Conservation (phyloP, 176 grass and related monocot genomes). For the Oryza meridionalis region DNA sequence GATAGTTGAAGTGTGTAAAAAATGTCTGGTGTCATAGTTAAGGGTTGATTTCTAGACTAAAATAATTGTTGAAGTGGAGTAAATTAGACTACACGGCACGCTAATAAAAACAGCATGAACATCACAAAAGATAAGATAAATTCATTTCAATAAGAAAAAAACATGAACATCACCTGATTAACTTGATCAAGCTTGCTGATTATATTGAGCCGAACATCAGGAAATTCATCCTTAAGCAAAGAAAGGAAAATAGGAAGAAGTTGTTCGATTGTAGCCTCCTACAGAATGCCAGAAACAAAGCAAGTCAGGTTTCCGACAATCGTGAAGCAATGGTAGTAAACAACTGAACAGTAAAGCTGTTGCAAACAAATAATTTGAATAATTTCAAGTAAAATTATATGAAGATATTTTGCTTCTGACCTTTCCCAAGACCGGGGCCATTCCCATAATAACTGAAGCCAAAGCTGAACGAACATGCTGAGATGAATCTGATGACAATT, state of each 20-base stretch:
- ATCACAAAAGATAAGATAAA: not conserved
- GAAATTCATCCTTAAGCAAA: constrained; percentile 96
- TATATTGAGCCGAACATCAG: constrained; percentile 97
- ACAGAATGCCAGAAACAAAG: constrained; percentile 31
- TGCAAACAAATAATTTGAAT: constrained; percentile 11
- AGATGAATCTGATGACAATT: constrained; percentile 88
- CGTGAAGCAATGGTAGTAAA: constrained; percentile 9
- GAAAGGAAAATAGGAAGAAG: constrained; percentile 99
- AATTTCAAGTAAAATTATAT: not conserved
- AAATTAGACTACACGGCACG: not conserved
- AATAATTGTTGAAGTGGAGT: not conserved
- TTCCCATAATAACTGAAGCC: constrained; percentile 99
- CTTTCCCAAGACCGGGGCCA: constrained; percentile 96
- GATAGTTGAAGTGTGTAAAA: not conserved
- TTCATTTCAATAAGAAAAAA: not conserved
- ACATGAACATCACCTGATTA: constrained; percentile 65
- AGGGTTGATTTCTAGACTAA: not conserved
- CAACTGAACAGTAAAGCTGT: not conserved
- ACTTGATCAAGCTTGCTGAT: constrained; percentile 99
- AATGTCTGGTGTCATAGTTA: not conserved
- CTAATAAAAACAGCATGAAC: not conserved
- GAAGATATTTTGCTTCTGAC: constrained; percentile 36
- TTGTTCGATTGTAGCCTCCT: constrained; percentile 89
- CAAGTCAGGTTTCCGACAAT: constrained; percentile 7
- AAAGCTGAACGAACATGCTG: constrained; percentile 98